phyloP scores from a whole-genome alignment of 2,329 filamentous ascomycete species.

The Remersonia thermophila region DNA sequence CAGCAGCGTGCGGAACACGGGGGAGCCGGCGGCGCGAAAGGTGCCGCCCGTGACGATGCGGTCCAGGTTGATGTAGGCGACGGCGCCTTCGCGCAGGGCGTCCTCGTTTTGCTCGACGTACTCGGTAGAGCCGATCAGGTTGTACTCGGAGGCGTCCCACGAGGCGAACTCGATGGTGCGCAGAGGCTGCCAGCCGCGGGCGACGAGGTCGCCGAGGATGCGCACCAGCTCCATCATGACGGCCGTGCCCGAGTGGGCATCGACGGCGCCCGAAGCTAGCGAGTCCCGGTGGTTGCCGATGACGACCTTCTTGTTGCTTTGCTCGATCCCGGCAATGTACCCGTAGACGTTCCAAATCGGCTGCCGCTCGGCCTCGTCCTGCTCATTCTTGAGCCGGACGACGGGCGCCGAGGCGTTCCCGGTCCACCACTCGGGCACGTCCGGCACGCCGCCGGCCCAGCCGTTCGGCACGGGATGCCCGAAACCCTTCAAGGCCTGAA shows the following conservation, averaged over 20 bases:
- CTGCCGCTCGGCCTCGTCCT: constrained; percentile 72
- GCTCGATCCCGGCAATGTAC: constrained; percentile 71
- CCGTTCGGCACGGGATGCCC: constrained; percentile 55
- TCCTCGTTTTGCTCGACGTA: constrained; percentile 80
- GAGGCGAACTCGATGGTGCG: constrained; percentile 95
- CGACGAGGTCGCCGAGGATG: constrained; percentile 67
- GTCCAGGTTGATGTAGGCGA: constrained; percentile 88
- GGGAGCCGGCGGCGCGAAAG: constrained; percentile 70
- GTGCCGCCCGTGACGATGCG: constrained; percentile 62
- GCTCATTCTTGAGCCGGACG: constrained; percentile 73
- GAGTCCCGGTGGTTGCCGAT: constrained; percentile 90
- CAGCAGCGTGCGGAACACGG: constrained; percentile 62
- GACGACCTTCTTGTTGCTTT: constrained; percentile 70
- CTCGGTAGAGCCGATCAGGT: constrained; percentile 86
- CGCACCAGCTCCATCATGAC: constrained; percentile 81
- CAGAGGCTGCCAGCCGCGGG: constrained; percentile 74
- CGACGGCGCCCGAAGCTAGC: constrained; percentile 78
- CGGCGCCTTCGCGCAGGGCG: constrained; percentile 56
- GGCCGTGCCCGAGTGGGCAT: constrained; percentile 79
- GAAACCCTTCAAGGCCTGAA: constrained; percentile 63
- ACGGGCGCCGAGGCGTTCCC: constrained; percentile 63
- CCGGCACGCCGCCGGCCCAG: constrained; percentile 69
- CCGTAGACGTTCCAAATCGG: constrained; percentile 89
- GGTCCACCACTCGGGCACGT: constrained; percentile 71
- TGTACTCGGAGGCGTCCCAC: constrained; percentile 92